Evolutionary conservation across 148 eudicot genomes (phyloP), one percentile per base, ranked within the genome.

Genomic region (Rhododendron vialii): DNA sequence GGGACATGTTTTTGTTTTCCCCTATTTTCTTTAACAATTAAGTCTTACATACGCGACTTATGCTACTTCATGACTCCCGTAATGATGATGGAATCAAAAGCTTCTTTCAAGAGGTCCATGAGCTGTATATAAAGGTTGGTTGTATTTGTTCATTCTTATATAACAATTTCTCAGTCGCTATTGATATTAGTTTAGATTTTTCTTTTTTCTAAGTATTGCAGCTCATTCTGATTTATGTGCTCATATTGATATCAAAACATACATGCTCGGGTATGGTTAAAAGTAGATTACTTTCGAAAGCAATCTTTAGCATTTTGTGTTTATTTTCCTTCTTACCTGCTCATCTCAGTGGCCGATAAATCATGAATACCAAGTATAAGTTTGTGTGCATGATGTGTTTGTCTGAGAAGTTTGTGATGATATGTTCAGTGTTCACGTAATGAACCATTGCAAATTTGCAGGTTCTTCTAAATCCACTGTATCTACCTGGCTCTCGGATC

Each of bases 101-200:
- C 90, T 95, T 97, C 92, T 97, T 95, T 91, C 99, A 95, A 84
- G 99, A 97, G 89, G 98, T 97, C 87, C 99, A 97, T 84, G 99
- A 97, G 89, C 87, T 97, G 65, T 97, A 97, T 88, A 95, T 94
- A 87, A 97, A 97, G 98, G 99, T 92, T 88, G 87, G 89, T 73
- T 35, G 74, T 48, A 4, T 59, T 22, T 73, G 9, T 26, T 4
- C 12, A 22, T 28, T 28, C 12, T 33, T 45, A 63, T 69, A 7
- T 28, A 28, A 15, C 48, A 35, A 10, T 36, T 18, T 59, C 41
- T 24, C 35, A 5, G 24, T 12, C 9, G 61, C 33, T 24, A 57
- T 30, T 26, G 8, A 8, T n/a, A 12, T 45, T 1, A 17, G 10
- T 22, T 7, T 43, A 43, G 20, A 74, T 38, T 18, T 45, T 24